phyloP scores from a whole-genome alignment of 306 rosid genomes.

The Quercus cerris region DNA sequence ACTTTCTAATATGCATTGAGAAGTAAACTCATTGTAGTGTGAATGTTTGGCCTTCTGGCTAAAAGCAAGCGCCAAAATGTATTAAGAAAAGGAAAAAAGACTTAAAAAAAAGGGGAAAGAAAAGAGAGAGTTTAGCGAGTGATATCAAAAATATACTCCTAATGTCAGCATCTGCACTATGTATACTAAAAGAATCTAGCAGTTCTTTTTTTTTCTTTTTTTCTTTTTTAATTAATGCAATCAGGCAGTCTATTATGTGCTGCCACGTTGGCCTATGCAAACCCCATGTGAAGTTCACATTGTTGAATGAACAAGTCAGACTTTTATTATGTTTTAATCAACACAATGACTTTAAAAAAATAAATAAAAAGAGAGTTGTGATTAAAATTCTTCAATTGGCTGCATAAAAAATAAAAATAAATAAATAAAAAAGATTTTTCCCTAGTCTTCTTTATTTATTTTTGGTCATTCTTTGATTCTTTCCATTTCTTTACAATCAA shows the following conservation, averaged over 20 bases:
- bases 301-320: neutral
- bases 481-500: neutral
- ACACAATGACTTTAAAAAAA: neutral
- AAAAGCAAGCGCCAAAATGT: neutral
- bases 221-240: too few relatives aligned
- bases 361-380: neutral
- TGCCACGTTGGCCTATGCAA: neutral
- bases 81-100: neutral
- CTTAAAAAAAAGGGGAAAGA: neutral
- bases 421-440: neutral
- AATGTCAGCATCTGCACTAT: too few relatives aligned
- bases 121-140: neutral
- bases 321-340: neutral
- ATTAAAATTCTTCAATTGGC: too few relatives aligned
- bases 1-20: too few relatives aligned
- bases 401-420: neutral
- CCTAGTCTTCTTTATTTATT: neutral
- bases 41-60: neutral
- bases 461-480: neutral
- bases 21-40: too few relatives aligned
- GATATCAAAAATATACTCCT: neutral
- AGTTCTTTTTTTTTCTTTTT: neutral
- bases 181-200: neutral
- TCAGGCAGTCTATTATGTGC: too few relatives aligned
- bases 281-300: neutral